Conservation (phyloP, 2,329 filamentous ascomycete genomes). For the Ceratocystis alfenasii region DNA sequence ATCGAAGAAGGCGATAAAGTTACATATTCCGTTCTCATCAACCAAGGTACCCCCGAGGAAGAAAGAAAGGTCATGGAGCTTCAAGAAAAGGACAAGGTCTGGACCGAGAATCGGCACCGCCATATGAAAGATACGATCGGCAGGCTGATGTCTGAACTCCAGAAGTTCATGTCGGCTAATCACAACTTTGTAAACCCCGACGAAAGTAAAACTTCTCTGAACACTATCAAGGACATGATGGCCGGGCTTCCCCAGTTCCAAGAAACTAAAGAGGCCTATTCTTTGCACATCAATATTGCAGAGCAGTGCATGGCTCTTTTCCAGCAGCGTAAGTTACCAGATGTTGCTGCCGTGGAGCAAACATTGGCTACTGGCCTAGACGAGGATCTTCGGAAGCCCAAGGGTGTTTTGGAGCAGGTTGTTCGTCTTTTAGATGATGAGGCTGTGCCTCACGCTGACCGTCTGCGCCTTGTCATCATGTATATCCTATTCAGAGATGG, state of each 20-base stretch:
- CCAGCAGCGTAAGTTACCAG: slow-evolving; percentile 68
- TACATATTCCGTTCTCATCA: slow-evolving; percentile 68
- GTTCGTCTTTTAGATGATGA: slow-evolving; percentile 83
- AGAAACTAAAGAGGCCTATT: slow-evolving; percentile 90
- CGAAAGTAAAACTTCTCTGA: slow-evolving; percentile 61
- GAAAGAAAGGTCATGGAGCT: slow-evolving; percentile 88
- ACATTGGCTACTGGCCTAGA: slow-evolving; percentile 83
- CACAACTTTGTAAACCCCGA: slow-evolving; percentile 75
- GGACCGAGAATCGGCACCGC: slow-evolving; percentile 84
- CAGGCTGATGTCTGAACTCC: slow-evolving; percentile 83
- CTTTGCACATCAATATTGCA: slow-evolving; percentile 89
- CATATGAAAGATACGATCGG: slow-evolving; percentile 98
- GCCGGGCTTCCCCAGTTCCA: slow-evolving; percentile 89
- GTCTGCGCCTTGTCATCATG: slow-evolving; percentile 71
- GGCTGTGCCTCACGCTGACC: slow-evolving; percentile 56
- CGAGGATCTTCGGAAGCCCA: slow-evolving; percentile 83
- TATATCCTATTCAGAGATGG: slow-evolving; percentile 82
- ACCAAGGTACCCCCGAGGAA: slow-evolving; percentile 56
- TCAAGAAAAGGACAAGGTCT: slow-evolving; percentile 79
- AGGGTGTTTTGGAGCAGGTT: slow-evolving; percentile 74
- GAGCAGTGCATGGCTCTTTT: slow-evolving; percentile 95
- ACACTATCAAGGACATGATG: slow-evolving; percentile 93
- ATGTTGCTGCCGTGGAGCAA: slow-evolving; percentile 82
- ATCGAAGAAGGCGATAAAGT: slow-evolving; percentile 84
- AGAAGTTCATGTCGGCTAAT: slow-evolving; percentile 81